Base-by-base conservation (phyloP, 352 stramenopile species). In the Phytophthora pistaciae region DNA sequence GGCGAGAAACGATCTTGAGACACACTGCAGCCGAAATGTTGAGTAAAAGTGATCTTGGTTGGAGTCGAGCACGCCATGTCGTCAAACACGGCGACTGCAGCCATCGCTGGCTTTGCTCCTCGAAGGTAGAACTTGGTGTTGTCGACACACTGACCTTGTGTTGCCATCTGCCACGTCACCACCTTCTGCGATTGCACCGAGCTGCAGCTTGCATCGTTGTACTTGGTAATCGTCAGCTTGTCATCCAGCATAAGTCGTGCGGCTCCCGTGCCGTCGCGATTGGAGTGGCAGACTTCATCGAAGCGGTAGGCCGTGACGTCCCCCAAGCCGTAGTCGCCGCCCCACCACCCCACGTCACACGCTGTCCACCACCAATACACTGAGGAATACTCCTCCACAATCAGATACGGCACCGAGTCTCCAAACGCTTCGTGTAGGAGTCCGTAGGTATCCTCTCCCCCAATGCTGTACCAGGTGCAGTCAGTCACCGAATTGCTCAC, bases 41-140 rank as follows among this genome's bases (percentile, higher is more conserved):
- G 54, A 5, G 31, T 31, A 29, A 60, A 60, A n/a, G 29, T 31
- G 9, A 60, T 29, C 5, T 31, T 31, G 8, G 29, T 60, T 10
- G 54, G 54, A 20, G 29, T 33, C 42, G 64, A 71, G 27, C 64
- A 71, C 2, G 29, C 27, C 20, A 21, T 60, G 33, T 71, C 64
- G 18, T 71, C 56, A 21, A 52, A 71, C 4, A 56, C 11, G 1
- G 54, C 23, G 20, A 60, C 21, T 3, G 36, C 36, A 16, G 48
- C 14, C 44, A 65, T 57, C 9, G 25, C 8, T 38, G 25, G 60
- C 3, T 29, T 54, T 42, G 20, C 13, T 7, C 58, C 58, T 31
- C 46, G 18, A 21, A 65, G 46, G 46, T 49, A 65, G n/a, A 38
- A 65, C 46, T 18, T 56, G 7, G 21, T n/a, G 8, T 49, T 36